These are phyloP conservation scores for Rhynchospora breviuscula DNA, from an alignment of 176 grass and related monocot species.

Conservation along the genomic window DNA sequence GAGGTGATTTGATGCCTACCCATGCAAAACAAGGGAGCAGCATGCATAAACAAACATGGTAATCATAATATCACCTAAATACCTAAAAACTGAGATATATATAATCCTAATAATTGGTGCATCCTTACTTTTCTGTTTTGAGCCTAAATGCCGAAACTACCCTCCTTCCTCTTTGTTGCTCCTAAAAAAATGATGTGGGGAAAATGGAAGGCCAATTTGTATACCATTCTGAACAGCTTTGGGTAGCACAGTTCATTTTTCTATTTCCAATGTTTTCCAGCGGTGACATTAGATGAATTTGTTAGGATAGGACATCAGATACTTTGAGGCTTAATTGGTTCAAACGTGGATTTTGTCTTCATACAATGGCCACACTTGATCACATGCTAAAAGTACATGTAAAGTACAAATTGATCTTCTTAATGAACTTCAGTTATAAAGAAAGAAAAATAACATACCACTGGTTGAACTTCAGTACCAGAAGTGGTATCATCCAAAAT, in stretches of 20 bases:
- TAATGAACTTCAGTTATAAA: neutral
- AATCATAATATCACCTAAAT: neutral
- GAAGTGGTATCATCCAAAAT: slow-evolving; percentile 28
- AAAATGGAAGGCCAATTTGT: neutral
- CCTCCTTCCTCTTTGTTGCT: neutral
- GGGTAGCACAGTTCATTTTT: neutral
- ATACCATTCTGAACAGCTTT: neutral
- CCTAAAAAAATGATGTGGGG: neutral
- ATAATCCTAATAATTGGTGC: neutral
- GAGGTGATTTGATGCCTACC: neutral
- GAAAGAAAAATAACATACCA: slow-evolving; percentile 10
- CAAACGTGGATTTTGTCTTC: neutral
- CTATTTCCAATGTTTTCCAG: neutral
- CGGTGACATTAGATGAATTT: neutral
- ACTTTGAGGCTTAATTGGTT: neutral
- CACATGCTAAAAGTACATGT: neutral
- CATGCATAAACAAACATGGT: neutral
- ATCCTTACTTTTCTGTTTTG: neutral
- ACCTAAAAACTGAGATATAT: neutral
- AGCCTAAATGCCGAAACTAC: neutral
- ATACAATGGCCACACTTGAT: neutral
- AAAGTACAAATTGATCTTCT: neutral
- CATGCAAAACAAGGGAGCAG: neutral
- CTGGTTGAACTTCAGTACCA: slow-evolving; percentile 19
- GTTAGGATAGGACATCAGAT: neutral